Evolutionary conservation across 2,329 filamentous ascomycete genomes (phyloP).

Genomic region (Colletotrichum caudatum): DNA sequence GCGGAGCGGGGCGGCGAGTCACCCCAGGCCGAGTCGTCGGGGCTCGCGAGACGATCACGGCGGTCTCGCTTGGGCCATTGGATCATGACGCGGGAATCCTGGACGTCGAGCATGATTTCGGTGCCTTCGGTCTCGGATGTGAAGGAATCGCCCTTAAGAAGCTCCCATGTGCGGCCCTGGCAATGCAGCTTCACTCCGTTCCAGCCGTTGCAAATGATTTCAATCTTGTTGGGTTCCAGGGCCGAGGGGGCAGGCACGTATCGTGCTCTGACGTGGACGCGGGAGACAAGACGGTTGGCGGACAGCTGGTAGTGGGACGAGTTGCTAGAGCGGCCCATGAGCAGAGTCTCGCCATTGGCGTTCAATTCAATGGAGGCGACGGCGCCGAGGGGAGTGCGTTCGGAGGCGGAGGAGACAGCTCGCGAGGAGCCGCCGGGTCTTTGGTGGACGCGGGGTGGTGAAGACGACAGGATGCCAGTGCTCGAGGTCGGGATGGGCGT

Average conservation of each 20-base stretch:
- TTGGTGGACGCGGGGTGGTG: slow-evolving; percentile 70
- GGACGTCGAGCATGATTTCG: slow-evolving; percentile 95
- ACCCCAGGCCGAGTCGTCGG: slow-evolving; percentile 80
- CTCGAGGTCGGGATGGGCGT: slow-evolving; percentile 95
- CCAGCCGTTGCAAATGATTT: slow-evolving; percentile 94
- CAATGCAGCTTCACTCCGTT: slow-evolving; percentile 95
- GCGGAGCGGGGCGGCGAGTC: slow-evolving; percentile 62
- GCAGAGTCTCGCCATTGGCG: slow-evolving; percentile 82
- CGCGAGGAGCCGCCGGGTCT: slow-evolving; percentile 28
- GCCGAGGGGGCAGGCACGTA: slow-evolving; percentile 79
- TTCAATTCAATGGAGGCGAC: slow-evolving; percentile 87
- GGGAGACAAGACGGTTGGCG: slow-evolving; percentile 90
- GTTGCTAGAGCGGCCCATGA: slow-evolving; percentile 94
- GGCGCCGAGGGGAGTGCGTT: slow-evolving; percentile 84
- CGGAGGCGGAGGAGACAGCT: slow-evolving; percentile 73
- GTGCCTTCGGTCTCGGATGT: slow-evolving; percentile 87
- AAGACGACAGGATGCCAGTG: slow-evolving; percentile 89
- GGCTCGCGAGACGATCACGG: slow-evolving; percentile 61
- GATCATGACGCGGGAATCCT: slow-evolving; percentile 89
- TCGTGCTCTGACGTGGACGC: slow-evolving; percentile 89
- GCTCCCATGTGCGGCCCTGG: slow-evolving; percentile 85
- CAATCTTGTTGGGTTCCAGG: slow-evolving; percentile 80
- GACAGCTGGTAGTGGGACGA: slow-evolving; percentile 97
- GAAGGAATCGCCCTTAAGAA: slow-evolving; percentile 90
- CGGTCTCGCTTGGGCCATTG: slow-evolving; percentile 80